Evolutionary conservation across 768 basidiomycete species (phyloP), one percentile per base, ranked within the genome.

Genomic region (Chiua virens): DNA sequence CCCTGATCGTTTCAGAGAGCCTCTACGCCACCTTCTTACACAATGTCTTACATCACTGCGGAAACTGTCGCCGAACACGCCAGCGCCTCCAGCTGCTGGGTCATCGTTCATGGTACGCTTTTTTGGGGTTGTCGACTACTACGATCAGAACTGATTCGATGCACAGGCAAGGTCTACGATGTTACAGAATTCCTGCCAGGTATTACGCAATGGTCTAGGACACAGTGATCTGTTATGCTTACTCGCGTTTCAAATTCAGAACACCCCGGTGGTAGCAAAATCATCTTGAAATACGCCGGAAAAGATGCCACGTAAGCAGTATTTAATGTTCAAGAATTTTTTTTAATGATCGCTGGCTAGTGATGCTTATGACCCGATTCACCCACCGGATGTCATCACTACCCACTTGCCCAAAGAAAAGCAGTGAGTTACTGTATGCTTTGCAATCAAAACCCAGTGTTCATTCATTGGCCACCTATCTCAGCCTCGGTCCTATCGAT

Each of bases 211-310:
- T 18, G 3, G 10, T 28, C 25, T 22, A 7, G 10, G 5, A 86
- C 55, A 83, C 89, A 6, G 8, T 30, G 14, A 34, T 18, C 35
- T 14, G 17, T 15, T 25, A 22, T 42, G 21, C 42, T 54, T 42
- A 42, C 41, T 27, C 22, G 11, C 8, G 11, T 25, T 23, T n/a
- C 7, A 18, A 37, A 32, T 45, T 22, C 20, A 83, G 83, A 85
- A 43, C 83, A 86, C 62, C 85, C 83, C 39, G 89, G 91, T 35
- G 91, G 91, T 9, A 82, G 82, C 63, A 86, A 82, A 63, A 90
- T 93, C 60, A 86, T 93, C 48, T 64, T 93, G 50, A 87, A 87
- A 65, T 90, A 91, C 60, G 90, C 88, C 4, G 92, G 93, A 21
- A 86, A 85, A 67, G 92, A 92, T 64, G 89, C 89, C 37, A 93